These are phyloP conservation scores for Beta vulgaris DNA, from an alignment of 148 eudicot species.

Conservation along the genomic window DNA sequence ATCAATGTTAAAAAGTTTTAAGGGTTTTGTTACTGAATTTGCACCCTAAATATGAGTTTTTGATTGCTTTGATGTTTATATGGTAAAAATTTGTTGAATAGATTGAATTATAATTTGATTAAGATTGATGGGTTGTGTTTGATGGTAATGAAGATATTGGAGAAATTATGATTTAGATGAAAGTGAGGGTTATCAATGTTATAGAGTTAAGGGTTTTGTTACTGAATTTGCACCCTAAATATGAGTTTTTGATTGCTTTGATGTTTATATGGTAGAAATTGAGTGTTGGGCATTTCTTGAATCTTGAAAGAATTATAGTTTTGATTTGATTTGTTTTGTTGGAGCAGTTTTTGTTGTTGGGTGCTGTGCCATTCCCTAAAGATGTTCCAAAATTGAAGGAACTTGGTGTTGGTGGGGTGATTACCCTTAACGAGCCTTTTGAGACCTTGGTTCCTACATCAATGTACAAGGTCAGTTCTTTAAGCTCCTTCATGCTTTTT, in stretches of 20 bases:
- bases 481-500: too few relatives aligned
- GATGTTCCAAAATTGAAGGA: slow-evolving; percentile 61
- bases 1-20: not conserved
- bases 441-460: slow-evolving; percentile 74
- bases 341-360: slow-evolving; percentile 55
- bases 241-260: not conserved
- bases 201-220: not conserved
- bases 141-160: too few relatives aligned
- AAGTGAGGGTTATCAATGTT: not conserved
- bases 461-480: slow-evolving; percentile 60
- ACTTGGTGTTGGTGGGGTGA: slow-evolving; percentile 79
- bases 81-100: not conserved
- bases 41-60: not conserved
- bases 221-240: not conserved
- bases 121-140: too few relatives aligned
- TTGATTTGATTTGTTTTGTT: slow-evolving; percentile 4
- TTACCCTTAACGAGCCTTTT: slow-evolving; percentile 76
- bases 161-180: too few relatives aligned
- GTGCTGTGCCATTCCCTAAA: slow-evolving; percentile 75
- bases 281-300: not conserved
- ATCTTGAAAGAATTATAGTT: not conserved
- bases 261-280: too few relatives aligned
- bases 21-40: not conserved
- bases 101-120: too few relatives aligned
- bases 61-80: not conserved